Evolutionary conservation across 169 alveolate species (phyloP).

Genomic region (Plasmodium cynomolgi): DNA sequence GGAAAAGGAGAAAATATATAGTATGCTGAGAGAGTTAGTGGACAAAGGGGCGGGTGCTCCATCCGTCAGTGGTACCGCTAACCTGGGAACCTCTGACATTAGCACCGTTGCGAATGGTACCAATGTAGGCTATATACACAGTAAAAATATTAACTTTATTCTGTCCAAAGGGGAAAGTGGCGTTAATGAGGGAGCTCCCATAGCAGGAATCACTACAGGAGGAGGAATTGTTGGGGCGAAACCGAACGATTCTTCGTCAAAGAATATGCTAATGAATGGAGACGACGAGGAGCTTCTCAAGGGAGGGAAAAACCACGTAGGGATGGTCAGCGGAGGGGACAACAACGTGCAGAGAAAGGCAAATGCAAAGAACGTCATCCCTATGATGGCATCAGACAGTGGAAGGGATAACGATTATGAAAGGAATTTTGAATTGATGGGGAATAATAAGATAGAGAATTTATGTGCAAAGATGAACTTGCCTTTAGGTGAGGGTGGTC

Average conservation of each 20-base stretch:
- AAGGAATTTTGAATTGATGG: neutral
- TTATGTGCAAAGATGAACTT: neutral
- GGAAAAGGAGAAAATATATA: constrained; percentile 46
- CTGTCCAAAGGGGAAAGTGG: neutral
- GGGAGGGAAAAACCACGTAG: neutral
- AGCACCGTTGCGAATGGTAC: neutral
- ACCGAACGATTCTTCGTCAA: neutral
- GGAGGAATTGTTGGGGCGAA: neutral
- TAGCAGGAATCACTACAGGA: neutral
- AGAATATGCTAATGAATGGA: neutral
- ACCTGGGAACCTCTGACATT: neutral
- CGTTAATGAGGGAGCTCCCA: neutral
- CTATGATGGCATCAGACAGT: neutral
- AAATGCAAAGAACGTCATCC: neutral
- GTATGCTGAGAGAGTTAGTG: constrained; percentile 19
- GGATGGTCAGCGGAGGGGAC: neutral
- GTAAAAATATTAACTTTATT: constrained; percentile 18
- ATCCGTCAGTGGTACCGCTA: neutral
- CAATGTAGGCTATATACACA: neutral
- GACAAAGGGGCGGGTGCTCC: neutral
- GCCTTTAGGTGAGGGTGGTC: neutral
- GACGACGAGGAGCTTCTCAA: neutral
- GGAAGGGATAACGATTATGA: neutral
- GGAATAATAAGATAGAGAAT: neutral
- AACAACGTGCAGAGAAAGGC: neutral